Percentiles rank a stretch among this genome's conserved stretches.
Evolutionary conservation across 345 rosid species (phyloP).

Genomic region (Populus alba): DNA sequence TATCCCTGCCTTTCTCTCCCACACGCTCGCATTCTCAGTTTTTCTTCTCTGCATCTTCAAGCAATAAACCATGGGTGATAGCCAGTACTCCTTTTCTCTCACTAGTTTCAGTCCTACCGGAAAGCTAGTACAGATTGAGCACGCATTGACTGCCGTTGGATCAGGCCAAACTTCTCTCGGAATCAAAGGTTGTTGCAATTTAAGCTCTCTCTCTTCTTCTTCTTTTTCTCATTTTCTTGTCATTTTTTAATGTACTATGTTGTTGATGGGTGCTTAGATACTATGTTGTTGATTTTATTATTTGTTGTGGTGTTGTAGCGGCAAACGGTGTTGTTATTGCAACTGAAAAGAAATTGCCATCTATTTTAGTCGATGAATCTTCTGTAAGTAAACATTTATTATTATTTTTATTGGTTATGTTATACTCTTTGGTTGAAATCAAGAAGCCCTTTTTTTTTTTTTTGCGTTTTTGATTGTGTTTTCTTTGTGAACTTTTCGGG

Average conservation of each 20-base stretch:
- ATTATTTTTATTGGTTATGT: neutral
- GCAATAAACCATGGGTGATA: conserved; percentile 64
- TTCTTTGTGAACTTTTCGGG: neutral
- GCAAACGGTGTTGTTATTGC: conserved; percentile 95
- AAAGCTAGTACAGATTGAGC: too few species aligned
- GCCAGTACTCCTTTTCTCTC: conserved; percentile 6
- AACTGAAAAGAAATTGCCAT: conserved; percentile 86
- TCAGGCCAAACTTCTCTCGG: conserved; percentile 25
- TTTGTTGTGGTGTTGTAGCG: conserved; percentile 45
- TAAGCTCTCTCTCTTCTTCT: too few species aligned
- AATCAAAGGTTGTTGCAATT: conserved; percentile 55
- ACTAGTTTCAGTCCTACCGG: too few species aligned
- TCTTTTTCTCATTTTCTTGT: neutral
- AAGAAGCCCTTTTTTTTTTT: neutral
- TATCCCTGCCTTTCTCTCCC: neutral
- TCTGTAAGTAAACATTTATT: conserved; percentile 53
- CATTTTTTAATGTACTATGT: neutral
- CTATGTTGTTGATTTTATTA: neutral
- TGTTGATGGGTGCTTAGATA: neutral
- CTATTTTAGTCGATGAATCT: conserved; percentile 87
- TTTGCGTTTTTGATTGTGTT: neutral
- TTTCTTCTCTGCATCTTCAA: neutral
- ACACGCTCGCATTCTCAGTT: neutral
- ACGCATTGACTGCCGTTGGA: too few species aligned
- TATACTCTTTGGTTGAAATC: neutral